Conservation (phyloP, 257 asterid genomes). For the Echium plantagineum region DNA sequence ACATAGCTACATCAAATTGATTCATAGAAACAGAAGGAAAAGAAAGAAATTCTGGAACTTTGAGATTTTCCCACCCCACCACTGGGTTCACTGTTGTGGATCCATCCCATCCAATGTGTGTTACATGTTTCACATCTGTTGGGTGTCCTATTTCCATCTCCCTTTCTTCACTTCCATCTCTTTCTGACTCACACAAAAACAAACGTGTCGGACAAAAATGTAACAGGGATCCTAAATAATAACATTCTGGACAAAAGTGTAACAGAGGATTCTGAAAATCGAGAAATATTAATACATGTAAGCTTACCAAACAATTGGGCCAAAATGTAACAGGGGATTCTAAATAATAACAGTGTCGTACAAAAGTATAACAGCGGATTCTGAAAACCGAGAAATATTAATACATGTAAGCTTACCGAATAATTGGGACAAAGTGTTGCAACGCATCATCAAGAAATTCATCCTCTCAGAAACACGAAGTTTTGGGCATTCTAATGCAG, state of each 20-base stretch:
- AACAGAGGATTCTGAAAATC: too few species aligned
- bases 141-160: constrained; percentile 32
- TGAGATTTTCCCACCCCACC: constrained; percentile 25
- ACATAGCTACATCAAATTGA: constrained; percentile 53
- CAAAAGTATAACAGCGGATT: too few species aligned
- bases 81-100: constrained; percentile 26
- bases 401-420: constrained; percentile 19
- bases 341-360: too few species aligned
- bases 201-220: too few species aligned
- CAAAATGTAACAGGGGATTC: too few species aligned
- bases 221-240: too few species aligned
- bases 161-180: constrained; percentile 10
- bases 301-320: constrained; percentile 25
- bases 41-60: constrained; percentile 27
- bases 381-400: too few species aligned
- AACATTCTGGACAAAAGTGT: too few species aligned
- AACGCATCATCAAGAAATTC: constrained; percentile 13
- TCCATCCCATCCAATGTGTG: constrained; percentile 35
- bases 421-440: constrained; percentile 19
- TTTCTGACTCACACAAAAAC: constrained; percentile 6
- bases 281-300: too few species aligned
- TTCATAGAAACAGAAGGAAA: constrained; percentile 38
- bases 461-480: constrained; percentile 9
- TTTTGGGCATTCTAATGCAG: constrained; percentile 16
- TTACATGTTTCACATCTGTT: constrained; percentile 36